Base-by-base conservation (phyloP, 1,284 basidiomycete genomes). In the Anthracocystis panici-leucophaei region DNA sequence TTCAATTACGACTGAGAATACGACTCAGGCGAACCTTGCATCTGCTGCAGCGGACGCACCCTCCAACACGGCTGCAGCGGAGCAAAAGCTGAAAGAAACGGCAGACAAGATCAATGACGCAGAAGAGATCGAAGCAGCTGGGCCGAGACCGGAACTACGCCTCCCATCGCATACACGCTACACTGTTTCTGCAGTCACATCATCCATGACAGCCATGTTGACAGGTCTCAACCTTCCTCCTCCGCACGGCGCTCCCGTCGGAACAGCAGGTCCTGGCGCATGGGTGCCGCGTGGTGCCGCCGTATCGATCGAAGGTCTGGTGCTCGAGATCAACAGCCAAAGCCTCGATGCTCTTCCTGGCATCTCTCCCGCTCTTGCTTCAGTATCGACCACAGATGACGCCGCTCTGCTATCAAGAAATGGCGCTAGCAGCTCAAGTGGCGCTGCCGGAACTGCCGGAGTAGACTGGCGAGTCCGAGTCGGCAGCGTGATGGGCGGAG, bases 201-300 rank as follows among this genome's bases (percentile, higher is more conserved):
- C 75, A 2, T 77, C 75, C 38, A 68, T 77, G 63, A 65, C 75
- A 3, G 46, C 70, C 44, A 63, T 77, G 65, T 40, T 77, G 7
- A 65, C 65, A 2, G 59, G 65, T 3, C 66, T 77, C 27, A 78
- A 75, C 38, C 58, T 81, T 12, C 79, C 79, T 0, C 76, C 77
- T 16, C 79, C 79, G 16, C 73, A 78, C 33, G 79, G 79, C 10
- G 69, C 79, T 4, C 66, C 79, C 14, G 70, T 67, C 1, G 79
- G 79, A 20, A 79, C 75, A 38, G 70, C 70, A 7, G 79, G 79
- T 2, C 79, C 79, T 9, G 79, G 79, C n/a, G 75, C 79, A 1
- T 81, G 79, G 79, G 71, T 79, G 1, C 78, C 71, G 18, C 72
- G 79, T 5, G 79, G 79, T 12, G 75, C 79, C 0, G 75, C 70